These are phyloP conservation scores for Aspergillus unguis DNA, from an alignment of 2,329 filamentous ascomycete species.

Conservation along the genomic window DNA sequence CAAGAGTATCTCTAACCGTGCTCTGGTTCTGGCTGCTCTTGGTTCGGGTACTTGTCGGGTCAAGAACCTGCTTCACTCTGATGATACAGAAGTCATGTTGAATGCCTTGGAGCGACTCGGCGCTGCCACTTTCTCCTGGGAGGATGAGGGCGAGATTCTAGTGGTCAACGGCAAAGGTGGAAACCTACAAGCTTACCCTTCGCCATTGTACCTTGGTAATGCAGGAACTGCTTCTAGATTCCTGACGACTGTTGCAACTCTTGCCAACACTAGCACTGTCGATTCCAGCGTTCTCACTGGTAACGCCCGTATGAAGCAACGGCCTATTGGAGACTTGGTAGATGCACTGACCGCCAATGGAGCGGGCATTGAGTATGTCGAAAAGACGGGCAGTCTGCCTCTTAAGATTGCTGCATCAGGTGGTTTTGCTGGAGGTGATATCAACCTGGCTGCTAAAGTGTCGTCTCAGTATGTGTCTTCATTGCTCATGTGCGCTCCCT, in stretches of 20 bases:
- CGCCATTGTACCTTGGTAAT: constrained; percentile 88
- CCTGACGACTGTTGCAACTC: constrained; percentile 82
- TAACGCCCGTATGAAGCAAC: constrained; percentile 92
- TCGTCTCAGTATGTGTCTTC: constrained; percentile 99
- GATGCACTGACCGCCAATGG: constrained; percentile 86
- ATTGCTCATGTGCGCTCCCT: constrained; percentile 92
- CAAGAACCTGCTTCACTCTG: constrained; percentile 89
- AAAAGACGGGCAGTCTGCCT: constrained; percentile 78
- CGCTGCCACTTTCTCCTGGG: constrained; percentile 88
- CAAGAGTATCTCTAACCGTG: constrained; percentile 96
- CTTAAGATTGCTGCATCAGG: constrained; percentile 76
- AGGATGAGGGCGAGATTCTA: constrained; percentile 87
- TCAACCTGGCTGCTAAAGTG: constrained; percentile 89
- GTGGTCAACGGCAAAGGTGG: constrained; percentile 91
- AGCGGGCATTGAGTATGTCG: constrained; percentile 80
- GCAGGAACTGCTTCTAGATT: constrained; percentile 95
- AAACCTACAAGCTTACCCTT: constrained; percentile 68
- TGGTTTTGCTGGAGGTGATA: constrained; percentile 79
- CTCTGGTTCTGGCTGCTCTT: constrained; percentile 87
- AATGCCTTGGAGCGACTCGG: constrained; percentile 81
- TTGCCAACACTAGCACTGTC: constrained; percentile 65
- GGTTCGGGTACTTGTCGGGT: constrained; percentile 82
- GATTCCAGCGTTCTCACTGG: constrained; percentile 80
- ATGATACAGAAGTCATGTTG: constrained; percentile 96
- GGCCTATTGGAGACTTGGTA: constrained; percentile 89